phyloP scores from a whole-genome alignment of 352 stramenopile genomes.

The Pythium volutum region DNA sequence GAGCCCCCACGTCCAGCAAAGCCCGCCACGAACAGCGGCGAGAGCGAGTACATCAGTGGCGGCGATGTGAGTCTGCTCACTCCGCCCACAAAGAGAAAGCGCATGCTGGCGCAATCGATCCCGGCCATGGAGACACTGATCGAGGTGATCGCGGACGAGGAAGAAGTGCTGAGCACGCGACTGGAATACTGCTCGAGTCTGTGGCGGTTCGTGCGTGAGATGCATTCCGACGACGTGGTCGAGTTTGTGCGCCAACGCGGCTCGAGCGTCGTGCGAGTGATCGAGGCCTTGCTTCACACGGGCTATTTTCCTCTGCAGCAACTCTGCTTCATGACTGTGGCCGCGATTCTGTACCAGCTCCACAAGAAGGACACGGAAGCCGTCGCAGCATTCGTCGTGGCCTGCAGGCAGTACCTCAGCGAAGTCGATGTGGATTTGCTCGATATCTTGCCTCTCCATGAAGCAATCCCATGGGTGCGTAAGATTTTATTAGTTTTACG shows the following conservation, averaged over 20 bases:
- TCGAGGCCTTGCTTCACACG: slow-evolving; percentile 43
- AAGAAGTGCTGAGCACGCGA: slow-evolving; percentile 35
- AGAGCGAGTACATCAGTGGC: slow-evolving; percentile 4
- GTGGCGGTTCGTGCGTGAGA: slow-evolving; percentile 27
- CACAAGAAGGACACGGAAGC: slow-evolving; percentile 24
- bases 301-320: slow-evolving; percentile 67
- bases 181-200: slow-evolving; percentile 40
- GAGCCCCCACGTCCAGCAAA: not conserved
- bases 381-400: slow-evolving; percentile 21
- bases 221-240: slow-evolving; percentile 25
- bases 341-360: slow-evolving; percentile 37
- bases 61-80: slow-evolving; percentile 23
- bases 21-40: not conserved
- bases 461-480: slow-evolving; percentile 43
- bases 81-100: slow-evolving; percentile 26
- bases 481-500: no score
- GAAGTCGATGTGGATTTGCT: slow-evolving; percentile 29
- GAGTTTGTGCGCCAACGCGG: slow-evolving; percentile 27
- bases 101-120: slow-evolving; percentile 21
- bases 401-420: slow-evolving; percentile 21
- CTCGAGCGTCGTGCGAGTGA: slow-evolving; percentile 30
- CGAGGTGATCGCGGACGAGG: slow-evolving; percentile 28
- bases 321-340: slow-evolving; percentile 51
- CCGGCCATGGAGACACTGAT: slow-evolving; percentile 27
- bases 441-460: slow-evolving; percentile 31